phyloP scores from a whole-genome alignment of 345 rosid species.

The Salix suchowensis region DNA sequence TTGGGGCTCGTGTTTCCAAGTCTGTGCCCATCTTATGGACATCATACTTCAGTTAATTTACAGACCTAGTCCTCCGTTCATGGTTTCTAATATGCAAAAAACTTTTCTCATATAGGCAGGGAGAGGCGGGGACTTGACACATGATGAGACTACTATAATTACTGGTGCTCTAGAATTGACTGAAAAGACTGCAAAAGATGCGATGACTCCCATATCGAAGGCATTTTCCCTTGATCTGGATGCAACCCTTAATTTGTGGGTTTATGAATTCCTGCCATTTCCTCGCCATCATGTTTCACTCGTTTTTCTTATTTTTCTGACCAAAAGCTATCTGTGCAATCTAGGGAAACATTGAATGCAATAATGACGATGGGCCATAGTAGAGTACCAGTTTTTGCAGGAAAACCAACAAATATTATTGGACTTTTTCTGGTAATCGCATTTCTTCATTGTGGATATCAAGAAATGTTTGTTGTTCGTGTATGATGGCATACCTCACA shows the following conservation, averaged over 20 bases:
- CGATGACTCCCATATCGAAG: conserved; percentile 90
- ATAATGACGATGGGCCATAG: conserved; percentile 94
- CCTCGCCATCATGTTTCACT: conserved; percentile 10
- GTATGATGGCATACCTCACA: neutral
- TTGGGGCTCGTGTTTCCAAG: conserved; percentile 4
- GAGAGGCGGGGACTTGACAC: conserved; percentile 89
- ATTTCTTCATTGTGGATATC: neutral
- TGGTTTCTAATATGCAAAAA: neutral
- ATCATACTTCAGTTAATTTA: too few species aligned
- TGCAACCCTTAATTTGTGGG: conserved; percentile 90
- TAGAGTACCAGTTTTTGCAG: conserved; percentile 82
- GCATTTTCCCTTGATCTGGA: conserved; percentile 98
- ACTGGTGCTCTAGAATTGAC: conserved; percentile 96
- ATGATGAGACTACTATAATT: conserved; percentile 91
- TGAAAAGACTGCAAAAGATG: conserved; percentile 83
- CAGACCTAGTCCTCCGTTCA: neutral
- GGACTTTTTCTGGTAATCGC: conserved; percentile 79
- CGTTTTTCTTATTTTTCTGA: conserved; percentile 10
- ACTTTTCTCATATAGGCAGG: conserved; percentile 59
- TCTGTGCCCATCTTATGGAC: too few species aligned
- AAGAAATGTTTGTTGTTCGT: neutral
- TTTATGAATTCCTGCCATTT: conserved; percentile 31
- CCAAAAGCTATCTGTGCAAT: conserved; percentile 14
- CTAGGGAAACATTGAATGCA: conserved; percentile 73
- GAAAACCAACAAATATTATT: conserved; percentile 65